Conservation (phyloP, 106 monocot genomes). For the Ottelia alismoides region DNA sequence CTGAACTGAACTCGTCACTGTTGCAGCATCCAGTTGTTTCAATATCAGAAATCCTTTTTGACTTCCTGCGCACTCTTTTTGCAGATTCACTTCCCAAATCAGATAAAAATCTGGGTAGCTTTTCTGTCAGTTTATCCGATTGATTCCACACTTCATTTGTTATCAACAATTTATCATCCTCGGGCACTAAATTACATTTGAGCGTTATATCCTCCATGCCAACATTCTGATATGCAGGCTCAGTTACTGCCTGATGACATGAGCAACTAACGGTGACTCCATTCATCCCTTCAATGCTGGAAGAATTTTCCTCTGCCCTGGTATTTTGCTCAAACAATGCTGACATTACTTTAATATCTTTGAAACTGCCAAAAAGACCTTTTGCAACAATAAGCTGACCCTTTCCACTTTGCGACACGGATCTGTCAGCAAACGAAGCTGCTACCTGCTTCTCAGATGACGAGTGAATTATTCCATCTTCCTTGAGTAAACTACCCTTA, state of each 20-base stretch:
- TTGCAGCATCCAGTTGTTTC: conserved; percentile 15
- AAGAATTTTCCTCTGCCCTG: background rate
- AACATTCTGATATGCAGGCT: background rate
- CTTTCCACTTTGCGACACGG: background rate
- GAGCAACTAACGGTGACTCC: too few relatives aligned
- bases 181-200: background rate
- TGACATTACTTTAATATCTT: too few relatives aligned
- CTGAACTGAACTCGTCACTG: too few relatives aligned
- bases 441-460: background rate
- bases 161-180: background rate
- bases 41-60: conserved; percentile 63
- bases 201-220: background rate
- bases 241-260: too few relatives aligned
- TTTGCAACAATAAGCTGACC: background rate
- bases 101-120: conserved; percentile 1
- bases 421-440: background rate
- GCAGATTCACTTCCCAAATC: conserved; percentile 13
- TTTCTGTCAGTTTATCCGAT: background rate
- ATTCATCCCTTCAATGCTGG: too few relatives aligned
- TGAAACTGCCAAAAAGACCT: background rate
- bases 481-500: background rate
- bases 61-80: conserved; percentile 36
- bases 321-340: background rate
- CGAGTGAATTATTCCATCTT: background rate
- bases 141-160: too few relatives aligned